Conservation (phyloP, 2,329 filamentous ascomycete species). For the Trichoderma breve region DNA sequence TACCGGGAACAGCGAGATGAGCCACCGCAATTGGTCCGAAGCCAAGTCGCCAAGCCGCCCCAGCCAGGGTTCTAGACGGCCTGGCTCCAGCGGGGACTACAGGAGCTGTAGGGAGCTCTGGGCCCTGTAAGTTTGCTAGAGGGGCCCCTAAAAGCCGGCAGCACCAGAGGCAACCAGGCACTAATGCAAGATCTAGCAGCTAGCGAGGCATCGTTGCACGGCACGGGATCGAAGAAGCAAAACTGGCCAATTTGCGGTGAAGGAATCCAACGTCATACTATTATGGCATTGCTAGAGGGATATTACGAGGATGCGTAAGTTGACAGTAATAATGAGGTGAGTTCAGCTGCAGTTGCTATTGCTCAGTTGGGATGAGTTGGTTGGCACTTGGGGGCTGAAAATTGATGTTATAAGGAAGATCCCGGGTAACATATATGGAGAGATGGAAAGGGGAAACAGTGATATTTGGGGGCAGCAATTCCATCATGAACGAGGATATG, state of each 20-base stretch:
- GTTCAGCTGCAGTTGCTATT: not conserved
- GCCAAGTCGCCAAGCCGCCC: not conserved
- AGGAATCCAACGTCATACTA: not conserved
- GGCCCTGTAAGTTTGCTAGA: not conserved
- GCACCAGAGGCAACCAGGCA: not conserved
- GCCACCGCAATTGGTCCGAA: slow-evolving; percentile 11
- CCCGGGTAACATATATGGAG: not conserved
- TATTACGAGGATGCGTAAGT: not conserved
- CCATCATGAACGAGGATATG: not conserved
- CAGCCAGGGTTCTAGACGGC: not conserved
- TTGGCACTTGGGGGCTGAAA: not conserved
- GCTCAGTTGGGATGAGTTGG: not conserved
- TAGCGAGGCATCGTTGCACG: not conserved
- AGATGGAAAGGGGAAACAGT: not conserved
- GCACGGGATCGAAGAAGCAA: not conserved
- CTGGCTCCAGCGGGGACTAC: slow-evolving; percentile 2
- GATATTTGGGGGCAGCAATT: not conserved
- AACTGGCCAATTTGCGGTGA: not conserved
- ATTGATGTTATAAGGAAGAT: not conserved
- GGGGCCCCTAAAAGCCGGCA: not conserved
- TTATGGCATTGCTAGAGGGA: not conserved
- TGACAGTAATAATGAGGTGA: not conserved
- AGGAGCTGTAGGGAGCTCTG: slow-evolving; percentile 5
- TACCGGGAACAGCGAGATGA: slow-evolving; percentile 8
- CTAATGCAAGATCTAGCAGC: slow-evolving; percentile 4